Evolutionary conservation across 192 early-diverging fungal species (phyloP), one percentile per base, ranked within the genome.

Genomic region (Chytriomyces confervae): DNA sequence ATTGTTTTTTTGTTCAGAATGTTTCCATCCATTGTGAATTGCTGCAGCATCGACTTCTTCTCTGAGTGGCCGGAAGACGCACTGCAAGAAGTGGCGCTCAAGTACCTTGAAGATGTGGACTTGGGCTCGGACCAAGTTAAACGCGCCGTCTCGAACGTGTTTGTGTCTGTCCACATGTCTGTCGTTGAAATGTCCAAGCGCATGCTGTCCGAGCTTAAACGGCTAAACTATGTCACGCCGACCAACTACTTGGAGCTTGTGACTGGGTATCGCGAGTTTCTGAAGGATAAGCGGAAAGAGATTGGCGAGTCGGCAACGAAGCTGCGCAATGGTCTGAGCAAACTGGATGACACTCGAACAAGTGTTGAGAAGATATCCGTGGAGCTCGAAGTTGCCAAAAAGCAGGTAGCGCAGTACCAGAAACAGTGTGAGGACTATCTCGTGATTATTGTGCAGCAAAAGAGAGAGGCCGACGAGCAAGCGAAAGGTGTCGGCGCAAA

Each of bases 361-460:
- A 89, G 83, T 61, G 89, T 90, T 4, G 85, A 90, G 72, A 87
- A 85, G 53, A 90, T 90, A 45, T 89, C 87, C 2, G 84, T 88
- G 20, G 89, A 90, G 64, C 77, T 90, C 13, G 89, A 90, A 78
- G 85, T 83, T 6, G 83, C 89, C 24, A 90, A 90, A 69, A 90
- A 88, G 69, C 88, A 90, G 60, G 89, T 90, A 9, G 89, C 87
- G 0, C 84, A 82, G 48, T 90, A 78, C 66, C 89, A 90, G 62
- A 90, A 90, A 74, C 88, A 90, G 69, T 90, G 89, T 74, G 89
- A 90, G 74, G 89, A 90, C 57, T 90, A 89, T 63, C 79, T 90
- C 44, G 89, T 90, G 6, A 80, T 90, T 27, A 90, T 90, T 83
- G 89, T 90, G 24, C 89, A 90, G 78, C 89, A 90, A 66, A 90